Evolutionary conservation across 805 yeast species (phyloP), one percentile per base, ranked within the genome.

Genomic region (Starmerella sirachaensis): DNA sequence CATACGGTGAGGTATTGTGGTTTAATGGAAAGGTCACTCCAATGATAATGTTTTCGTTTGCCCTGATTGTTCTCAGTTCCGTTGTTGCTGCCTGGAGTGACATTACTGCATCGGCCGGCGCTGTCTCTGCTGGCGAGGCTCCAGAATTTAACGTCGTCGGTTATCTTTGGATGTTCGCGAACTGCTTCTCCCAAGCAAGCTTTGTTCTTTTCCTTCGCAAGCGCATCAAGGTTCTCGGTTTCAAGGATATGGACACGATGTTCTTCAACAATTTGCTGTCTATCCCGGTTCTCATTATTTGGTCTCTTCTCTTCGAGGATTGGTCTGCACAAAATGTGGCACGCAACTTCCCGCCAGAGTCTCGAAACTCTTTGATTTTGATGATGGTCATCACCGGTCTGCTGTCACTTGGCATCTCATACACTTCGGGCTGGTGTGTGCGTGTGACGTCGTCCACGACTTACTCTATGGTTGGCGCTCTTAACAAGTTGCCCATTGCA

Each of bases 391-490:
- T 88, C 57, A 83, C 95, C 25, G 98, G 98, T 62, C 73, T 82
- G 51, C 78, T 93, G 31, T 79, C 96, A 22, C 94, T 91, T 37
- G 96, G 94, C 66, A 91, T 91, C 60, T 88, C 97, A 31, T 91
- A 91, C 74, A 84, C 95, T 64, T 85, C 97, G 10, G 98, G 96
- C 45, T 91, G 98, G 98, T 91, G 98, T 74, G 94, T 91, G 49
- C 83, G 98, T 68, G 97, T 91, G 48, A 91, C 98, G 30, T 84
- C 96, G 17, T 86, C 97, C 19, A 91, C 98, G 39, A 91, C 98
- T 39, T 91, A 91, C 68, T 84, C 95, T 38, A 91, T 91, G 98
- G 97, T 91, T 42, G 98, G 98, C 62, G 98, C 98, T 38, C 74
- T 91, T 62, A 91, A 91, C 75, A 91, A 91, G 67, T 76, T 91